A percentile compares a stretch with the other conserved stretches of the same genome.
Evolutionary conservation across 352 stramenopile genomes (phyloP).

Genomic region (Phytopythium ostracodes): DNA sequence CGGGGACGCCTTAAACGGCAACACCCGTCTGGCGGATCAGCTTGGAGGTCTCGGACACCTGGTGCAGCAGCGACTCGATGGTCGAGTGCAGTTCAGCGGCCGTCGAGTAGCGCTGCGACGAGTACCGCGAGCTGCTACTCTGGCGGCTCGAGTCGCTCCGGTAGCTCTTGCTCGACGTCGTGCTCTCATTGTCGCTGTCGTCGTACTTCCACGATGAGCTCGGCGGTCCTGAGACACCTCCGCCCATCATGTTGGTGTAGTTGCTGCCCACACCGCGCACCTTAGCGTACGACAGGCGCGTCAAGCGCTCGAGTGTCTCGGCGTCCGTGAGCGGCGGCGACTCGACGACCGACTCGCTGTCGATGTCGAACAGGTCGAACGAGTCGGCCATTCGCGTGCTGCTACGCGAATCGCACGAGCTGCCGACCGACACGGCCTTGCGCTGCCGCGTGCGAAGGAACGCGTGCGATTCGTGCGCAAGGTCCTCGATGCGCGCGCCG

Average conservation of each 20-base stretch:
- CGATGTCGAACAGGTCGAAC: slow-evolving; percentile 53
- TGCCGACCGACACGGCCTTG: slow-evolving; percentile 53
- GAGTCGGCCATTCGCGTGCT: slow-evolving; percentile 63
- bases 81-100: slow-evolving; percentile 61
- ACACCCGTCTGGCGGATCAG: slow-evolving; percentile 45
- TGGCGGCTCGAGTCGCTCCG: slow-evolving; percentile 18
- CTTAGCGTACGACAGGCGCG: slow-evolving; percentile 35
- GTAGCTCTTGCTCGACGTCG: slow-evolving; percentile 39
- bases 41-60: slow-evolving; percentile 63
- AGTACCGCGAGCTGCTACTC: slow-evolving; percentile 39
- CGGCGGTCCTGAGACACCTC: slow-evolving; percentile 17
- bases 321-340: slow-evolving; percentile 25
- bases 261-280: slow-evolving; percentile 26
- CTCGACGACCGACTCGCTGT: slow-evolving; percentile 37
- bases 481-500: slow-evolving; percentile 39
- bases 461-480: slow-evolving; percentile 36
- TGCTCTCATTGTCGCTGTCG: slow-evolving; percentile 52
- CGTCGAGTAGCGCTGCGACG: slow-evolving; percentile 37
- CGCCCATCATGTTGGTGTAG: slow-evolving; percentile 6
- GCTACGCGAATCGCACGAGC: slow-evolving; percentile 42
- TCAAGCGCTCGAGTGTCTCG: slow-evolving; percentile 33
- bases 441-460: slow-evolving; percentile 34
- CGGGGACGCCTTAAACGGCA: slow-evolving; percentile 17
- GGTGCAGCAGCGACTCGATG: slow-evolving; percentile 68
- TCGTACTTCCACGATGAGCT: slow-evolving; percentile 43